These are phyloP conservation scores for Alnus glutinosa DNA, from an alignment of 306 rosid genomes.

Conservation along the genomic window DNA sequence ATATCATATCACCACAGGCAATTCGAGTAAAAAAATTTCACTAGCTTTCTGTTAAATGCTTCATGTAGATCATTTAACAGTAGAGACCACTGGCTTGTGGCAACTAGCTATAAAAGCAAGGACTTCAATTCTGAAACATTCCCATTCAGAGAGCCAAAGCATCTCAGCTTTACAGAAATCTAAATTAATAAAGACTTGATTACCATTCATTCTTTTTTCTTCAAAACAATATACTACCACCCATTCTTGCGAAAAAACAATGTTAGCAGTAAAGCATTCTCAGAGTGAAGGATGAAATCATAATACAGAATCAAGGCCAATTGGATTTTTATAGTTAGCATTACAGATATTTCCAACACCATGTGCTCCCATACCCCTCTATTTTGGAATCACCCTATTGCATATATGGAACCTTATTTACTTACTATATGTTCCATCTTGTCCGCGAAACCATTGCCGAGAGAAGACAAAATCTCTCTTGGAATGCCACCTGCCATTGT, in stretches of 20 bases:
- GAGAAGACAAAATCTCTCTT: conserved; percentile 90
- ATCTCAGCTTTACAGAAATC: neutral
- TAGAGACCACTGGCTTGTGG: neutral
- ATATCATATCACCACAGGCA: neutral
- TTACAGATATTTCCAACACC: neutral
- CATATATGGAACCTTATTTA: conserved; percentile 7
- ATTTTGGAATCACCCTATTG: neutral
- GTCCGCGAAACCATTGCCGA: conserved; percentile 92
- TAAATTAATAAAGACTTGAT: neutral
- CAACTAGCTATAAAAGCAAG: neutral
- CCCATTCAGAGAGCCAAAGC: neutral
- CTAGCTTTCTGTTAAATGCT: neutral
- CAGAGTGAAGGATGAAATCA: neutral
- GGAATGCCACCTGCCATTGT: conserved; percentile 74
- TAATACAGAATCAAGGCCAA: neutral
- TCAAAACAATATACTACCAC: neutral
- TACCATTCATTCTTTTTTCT: neutral
- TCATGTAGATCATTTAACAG: neutral
- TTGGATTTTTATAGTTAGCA: neutral
- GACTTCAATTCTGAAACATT: conserved; percentile 16
- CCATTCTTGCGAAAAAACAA: neutral
- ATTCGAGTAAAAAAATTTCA: neutral
- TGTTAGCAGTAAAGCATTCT: neutral
- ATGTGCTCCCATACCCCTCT: neutral
- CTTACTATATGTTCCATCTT: conserved; percentile 96